Base-by-base conservation (phyloP, 139 green algal genomes). In the Chlorella sp. region DNA sequence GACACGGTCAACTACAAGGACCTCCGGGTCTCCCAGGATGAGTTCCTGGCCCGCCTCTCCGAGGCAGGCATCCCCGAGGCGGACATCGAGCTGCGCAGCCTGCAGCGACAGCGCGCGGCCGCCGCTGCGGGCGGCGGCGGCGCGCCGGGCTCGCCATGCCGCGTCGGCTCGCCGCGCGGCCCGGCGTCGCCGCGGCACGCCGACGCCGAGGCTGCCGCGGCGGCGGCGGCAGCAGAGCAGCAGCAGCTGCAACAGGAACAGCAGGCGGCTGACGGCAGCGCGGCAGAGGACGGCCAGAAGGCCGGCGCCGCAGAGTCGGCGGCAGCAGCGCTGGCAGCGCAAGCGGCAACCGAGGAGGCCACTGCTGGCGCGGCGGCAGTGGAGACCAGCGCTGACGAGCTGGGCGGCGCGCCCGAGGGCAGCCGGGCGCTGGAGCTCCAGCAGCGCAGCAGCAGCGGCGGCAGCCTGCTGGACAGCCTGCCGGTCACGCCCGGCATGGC, bases 21-120 rank as follows among this genome's bases (percentile, higher is more conserved):
- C 74, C 55, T 85, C 60, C 31, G 36, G 19, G 53, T 82, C 15
- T 62, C 42, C 48, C 69, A 71, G 41, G 59, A 79, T 27, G 50
- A 77, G 17, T 85, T 85, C 33, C 46, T 85, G 59, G 38, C 45
- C 0, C 72, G 64, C 43, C 51, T 85, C 50, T 42, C 80, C n/a
- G 76, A 45, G 12, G 80, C 80, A 5, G 80, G 80, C n/a, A 82
- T 85, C 65, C 80, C 80, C 2, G 80, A 85, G 35, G 80, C 80
- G 5, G 38, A 71, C 60, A 35, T 79, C 40, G 78, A 80, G 51
- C 68, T 84, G 64, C 23, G 14, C 14, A 46, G 59, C 35, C 64
- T 73, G 62, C 73, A 58, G 29, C 38, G 40, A 40, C 62, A 79
- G 50, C 41, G 43, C 77, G 29, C 53, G 41, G 45, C 25, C 35